Evolutionary conservation across 345 rosid species (phyloP), one percentile per base, ranked within the genome.

Genomic region (Trapa incisa): DNA sequence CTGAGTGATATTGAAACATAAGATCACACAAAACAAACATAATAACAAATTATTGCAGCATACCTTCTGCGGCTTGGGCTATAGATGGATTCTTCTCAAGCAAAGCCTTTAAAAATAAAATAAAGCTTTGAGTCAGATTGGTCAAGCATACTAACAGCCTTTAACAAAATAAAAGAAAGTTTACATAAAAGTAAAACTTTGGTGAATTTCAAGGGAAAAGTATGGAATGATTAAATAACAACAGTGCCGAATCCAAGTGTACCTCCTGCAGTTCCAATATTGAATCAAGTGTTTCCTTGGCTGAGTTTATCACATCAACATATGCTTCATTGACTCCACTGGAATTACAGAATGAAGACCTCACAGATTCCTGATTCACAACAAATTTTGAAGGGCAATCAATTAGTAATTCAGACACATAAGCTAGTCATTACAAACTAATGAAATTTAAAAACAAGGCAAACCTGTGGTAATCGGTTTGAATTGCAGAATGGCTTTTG

Each of bases 381-480:
- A 29, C 2, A 32, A 66, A 54, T 56, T 15, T 29, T 10, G 17
- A 32, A 9, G 29, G 13, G 54, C 6, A 35, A 64, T 53, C 13
- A 32, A 62, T 39, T 47, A 42, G 41, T 15, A 33, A 66, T 6
- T 37, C 43, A 38, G 29, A 39, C 29, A 14, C 37, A 7, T 16
- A 60, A 58, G 29, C 32, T 58, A 68, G 45, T 43, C 65, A 65
- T 53, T 37, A 36, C 5, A 45, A 16, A 72, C 5, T 37, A 36
- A 60, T 60, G 32, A 1, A 60, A 43, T 62, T 33, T 60, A 62
- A 66, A 70, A 39, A 47, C 8, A 60, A 17, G 68, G 75, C 68
- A 66, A 66, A 91, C 99, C 91, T 64, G 85, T 13, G 97, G 97
- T 61, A 94, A 75, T 73, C 84, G 87, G 75, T 94, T 94, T 70